Base-by-base conservation (phyloP, 768 basidiomycete species). In the Mycena haematopus region DNA sequence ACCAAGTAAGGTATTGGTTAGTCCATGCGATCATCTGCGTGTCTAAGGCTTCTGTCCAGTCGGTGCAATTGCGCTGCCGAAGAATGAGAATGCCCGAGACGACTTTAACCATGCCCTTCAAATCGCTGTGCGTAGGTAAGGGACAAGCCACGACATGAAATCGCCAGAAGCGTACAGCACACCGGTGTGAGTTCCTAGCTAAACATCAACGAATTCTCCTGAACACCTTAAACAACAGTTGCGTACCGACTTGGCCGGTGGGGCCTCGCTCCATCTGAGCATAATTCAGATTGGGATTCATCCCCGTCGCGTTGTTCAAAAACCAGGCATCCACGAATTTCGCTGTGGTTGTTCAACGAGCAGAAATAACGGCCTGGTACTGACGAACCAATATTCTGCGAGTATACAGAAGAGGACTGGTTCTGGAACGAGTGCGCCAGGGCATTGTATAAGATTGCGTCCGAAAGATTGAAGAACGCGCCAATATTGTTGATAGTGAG, bases 281-380 rank as follows among this genome's bases (percentile, higher is more conserved):
- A 68, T 80, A 90, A 60, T 86, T 78, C 44, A 91, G 72, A 66
- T 87, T 84, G 0, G 88, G 88, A 56, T 85, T 88, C 88, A 90
- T 89, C 38, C 66, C 74, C 1, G 88, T 89, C 4, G 72, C 75
- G 1, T 70, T 65, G 63, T 87, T 77, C n/a, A 89, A 63, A 76
- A 90, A 91, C 84, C 86, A 89, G 0, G 82, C 78, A 21, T 80
- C 70, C 60, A 90, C 70, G 70, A 79, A 85, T 6, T 71, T 69
- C 4, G 79, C 84, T 77, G 72, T 62, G 52, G 6, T 31, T 56
- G 35, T 29, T 52, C 24, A 65, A 44, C 46, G 9, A 52, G 11
- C 31, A 33, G 4, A 33, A 22, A 35, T 31, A 6, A 46, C 4
- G n/a, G 5, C 29, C 5, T 1, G 8, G 25, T 24, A 11, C 45